phyloP scores from a whole-genome alignment of 163 green algal species.

The Prototheca stagnorum region DNA sequence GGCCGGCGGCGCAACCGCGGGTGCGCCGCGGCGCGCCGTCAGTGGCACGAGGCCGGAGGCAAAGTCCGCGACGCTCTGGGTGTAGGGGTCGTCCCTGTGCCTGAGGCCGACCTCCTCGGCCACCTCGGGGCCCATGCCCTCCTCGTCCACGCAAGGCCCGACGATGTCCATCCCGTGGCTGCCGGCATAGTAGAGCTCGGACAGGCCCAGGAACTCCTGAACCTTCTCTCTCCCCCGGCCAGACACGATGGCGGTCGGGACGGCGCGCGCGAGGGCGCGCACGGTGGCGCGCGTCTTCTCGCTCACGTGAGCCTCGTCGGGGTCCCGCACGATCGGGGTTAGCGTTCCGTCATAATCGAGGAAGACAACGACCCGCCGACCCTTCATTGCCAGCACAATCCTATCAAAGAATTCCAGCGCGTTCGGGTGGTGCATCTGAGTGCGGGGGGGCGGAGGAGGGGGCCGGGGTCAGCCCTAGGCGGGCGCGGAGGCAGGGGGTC shows the following conservation, averaged over 20 bases:
- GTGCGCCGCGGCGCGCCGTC: too few relatives aligned
- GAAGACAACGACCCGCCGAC: constrained; percentile 71
- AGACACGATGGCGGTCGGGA: constrained; percentile 88
- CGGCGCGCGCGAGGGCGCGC: constrained; percentile 51
- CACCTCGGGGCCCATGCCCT: not conserved
- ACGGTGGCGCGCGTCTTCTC: constrained; percentile 63
- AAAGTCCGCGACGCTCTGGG: too few relatives aligned
- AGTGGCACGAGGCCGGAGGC: not conserved
- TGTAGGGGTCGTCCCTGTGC: too few relatives aligned
- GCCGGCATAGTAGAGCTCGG: constrained; percentile 91
- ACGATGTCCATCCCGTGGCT: constrained; percentile 95
- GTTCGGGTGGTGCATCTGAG: constrained; percentile 39
- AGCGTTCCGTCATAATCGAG: constrained; percentile 95
- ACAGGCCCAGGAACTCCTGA: constrained; percentile 78
- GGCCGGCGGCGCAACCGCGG: too few relatives aligned
- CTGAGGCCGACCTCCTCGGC: too few relatives aligned
- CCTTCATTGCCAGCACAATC: constrained; percentile 23
- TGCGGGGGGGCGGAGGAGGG: not conserved
- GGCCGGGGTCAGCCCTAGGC: too few relatives aligned
- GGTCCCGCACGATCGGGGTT: constrained; percentile 88
- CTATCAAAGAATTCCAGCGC: constrained; percentile 37
- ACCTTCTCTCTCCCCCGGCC: constrained; percentile 85
- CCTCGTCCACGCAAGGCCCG: constrained; percentile 25
- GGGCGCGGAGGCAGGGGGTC: too few relatives aligned
- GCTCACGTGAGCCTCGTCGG: constrained; percentile 73